A percentile compares a stretch with the other conserved stretches of the same genome.
Evolutionary conservation across 73 alveolate species (phyloP).

Genomic region (Stentor roeselii): DNA sequence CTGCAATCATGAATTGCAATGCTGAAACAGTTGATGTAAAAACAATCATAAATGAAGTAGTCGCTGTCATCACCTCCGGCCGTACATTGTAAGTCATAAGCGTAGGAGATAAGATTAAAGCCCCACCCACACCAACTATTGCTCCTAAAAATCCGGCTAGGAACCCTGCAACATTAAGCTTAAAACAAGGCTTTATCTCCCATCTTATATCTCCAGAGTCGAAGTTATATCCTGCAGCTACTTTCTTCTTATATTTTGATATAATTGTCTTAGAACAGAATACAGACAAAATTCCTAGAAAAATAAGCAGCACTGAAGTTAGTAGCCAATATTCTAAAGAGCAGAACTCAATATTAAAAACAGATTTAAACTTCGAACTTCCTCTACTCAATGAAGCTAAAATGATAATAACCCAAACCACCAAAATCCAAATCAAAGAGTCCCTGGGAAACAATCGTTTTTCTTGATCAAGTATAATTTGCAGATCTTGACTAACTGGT

Average conservation of each 20-base stretch:
- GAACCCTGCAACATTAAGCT: not conserved
- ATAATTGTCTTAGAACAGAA: not conserved
- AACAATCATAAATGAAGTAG: slow-evolving; percentile 61
- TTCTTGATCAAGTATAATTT: not conserved
- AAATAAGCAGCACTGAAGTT: not conserved
- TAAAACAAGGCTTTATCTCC: not conserved
- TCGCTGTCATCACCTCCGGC: slow-evolving; percentile 68
- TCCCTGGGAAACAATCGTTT: not conserved
- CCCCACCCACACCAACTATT: slow-evolving; percentile 72
- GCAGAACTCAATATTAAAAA: not conserved
- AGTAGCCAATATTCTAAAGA: not conserved
- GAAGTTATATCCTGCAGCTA: not conserved
- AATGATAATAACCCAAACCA: not conserved
- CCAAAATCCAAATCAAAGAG: no score
- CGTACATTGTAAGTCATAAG: slow-evolving; percentile 51
- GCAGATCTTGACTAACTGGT: not conserved
- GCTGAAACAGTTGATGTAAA: slow-evolving; percentile 59
- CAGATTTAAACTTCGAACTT: not conserved
- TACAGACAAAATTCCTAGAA: not conserved
- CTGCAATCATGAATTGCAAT: slow-evolving; percentile 55
- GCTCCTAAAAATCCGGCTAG: slow-evolving; percentile 63
- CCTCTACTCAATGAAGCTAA: not conserved
- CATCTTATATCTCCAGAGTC: not conserved
- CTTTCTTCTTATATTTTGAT: not conserved
- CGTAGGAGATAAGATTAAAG: slow-evolving; percentile 61